Evolutionary conservation across 768 basidiomycete genomes (phyloP).

Genomic region (Neoboletus brunneissimus): DNA sequence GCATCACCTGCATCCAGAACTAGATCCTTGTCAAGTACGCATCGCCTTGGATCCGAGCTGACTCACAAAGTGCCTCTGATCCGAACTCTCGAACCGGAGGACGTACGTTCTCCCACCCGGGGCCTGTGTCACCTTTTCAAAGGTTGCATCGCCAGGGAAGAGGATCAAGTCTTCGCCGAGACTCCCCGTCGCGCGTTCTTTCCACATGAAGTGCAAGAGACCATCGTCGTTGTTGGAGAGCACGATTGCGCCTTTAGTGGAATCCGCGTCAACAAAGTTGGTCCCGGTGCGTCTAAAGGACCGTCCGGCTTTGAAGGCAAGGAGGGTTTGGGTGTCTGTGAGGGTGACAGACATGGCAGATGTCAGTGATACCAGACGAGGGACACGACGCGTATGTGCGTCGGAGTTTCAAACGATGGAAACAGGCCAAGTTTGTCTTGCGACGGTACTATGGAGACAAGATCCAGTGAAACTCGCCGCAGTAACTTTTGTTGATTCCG

Average conservation of each 20-base stretch:
- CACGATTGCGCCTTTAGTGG: slow-evolving; percentile 71
- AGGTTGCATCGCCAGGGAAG: slow-evolving; percentile 82
- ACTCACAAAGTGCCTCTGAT: slow-evolving; percentile 86
- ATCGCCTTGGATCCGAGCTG: background rate
- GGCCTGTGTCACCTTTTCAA: slow-evolving; percentile 70
- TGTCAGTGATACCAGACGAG: background rate
- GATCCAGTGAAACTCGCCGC: no score
- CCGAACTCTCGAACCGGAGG: slow-evolving; percentile 87
- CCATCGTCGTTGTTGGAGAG: slow-evolving; percentile 72
- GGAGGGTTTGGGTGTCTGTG: slow-evolving; percentile 31
- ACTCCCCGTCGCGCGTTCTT: slow-evolving; percentile 58
- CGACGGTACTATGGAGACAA: no score
- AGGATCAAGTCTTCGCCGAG: slow-evolving; percentile 82
- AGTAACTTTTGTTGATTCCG: no score
- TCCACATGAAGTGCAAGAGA: slow-evolving; percentile 78
- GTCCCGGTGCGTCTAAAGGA: slow-evolving; percentile 64
- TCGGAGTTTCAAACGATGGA: slow-evolving; percentile 21
- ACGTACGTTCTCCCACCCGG: slow-evolving; percentile 72
- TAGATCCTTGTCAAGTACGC: slow-evolving; percentile 28
- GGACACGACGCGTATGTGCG: slow-evolving; percentile 13
- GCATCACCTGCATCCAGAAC: slow-evolving; percentile 85
- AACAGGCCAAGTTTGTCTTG: background rate
- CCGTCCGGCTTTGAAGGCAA: slow-evolving; percentile 70
- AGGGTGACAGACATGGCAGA: slow-evolving; percentile 24
- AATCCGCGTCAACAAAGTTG: slow-evolving; percentile 63